Evolutionary conservation across 129 eudicot species (phyloP).

Genomic region (Chrysanthemum seticuspe): DNA sequence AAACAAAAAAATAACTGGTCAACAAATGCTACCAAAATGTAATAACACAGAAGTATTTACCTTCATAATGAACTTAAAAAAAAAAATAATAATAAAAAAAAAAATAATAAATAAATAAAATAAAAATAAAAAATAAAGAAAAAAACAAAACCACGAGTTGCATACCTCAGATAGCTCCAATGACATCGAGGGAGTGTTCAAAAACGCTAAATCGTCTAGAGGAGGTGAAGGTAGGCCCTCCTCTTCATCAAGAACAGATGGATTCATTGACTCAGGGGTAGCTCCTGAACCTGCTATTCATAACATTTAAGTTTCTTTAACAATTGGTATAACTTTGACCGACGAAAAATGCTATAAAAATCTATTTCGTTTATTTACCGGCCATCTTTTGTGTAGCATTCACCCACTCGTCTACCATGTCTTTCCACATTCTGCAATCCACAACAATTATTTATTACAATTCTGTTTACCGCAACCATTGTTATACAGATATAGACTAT

Average conservation of each 20-base stretch:
- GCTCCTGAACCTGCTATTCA: slow-evolving; percentile 41
- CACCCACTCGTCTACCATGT: slow-evolving; percentile 76
- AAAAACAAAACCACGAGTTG: not conserved
- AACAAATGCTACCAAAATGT: slow-evolving; percentile 24
- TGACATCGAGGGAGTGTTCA: slow-evolving; percentile 54
- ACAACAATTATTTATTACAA: not conserved
- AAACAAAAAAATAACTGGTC: slow-evolving; percentile 27
- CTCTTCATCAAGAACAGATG: slow-evolving; percentile 76
- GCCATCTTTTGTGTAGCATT: slow-evolving; percentile 40
- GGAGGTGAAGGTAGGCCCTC: slow-evolving; percentile 99
- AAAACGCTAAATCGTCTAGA: slow-evolving; percentile 73
- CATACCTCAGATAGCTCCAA: slow-evolving; percentile 75
- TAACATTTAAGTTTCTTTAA: not conserved
- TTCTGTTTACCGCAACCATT: not conserved
- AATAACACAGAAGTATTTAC: not conserved
- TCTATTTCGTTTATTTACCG: slow-evolving; percentile 31
- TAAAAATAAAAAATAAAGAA: no score
- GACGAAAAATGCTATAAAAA: not conserved
- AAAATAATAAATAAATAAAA: not conserved
- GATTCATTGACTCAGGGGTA: slow-evolving; percentile 77
- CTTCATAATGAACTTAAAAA: not conserved
- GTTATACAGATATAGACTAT: not conserved
- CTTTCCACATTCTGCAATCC: slow-evolving; percentile 68
- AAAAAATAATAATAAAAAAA: no score
- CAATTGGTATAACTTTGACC: not conserved